Evolutionary conservation across 2,329 filamentous ascomycete species (phyloP).

Genomic region (Colletotrichum sp.): DNA sequence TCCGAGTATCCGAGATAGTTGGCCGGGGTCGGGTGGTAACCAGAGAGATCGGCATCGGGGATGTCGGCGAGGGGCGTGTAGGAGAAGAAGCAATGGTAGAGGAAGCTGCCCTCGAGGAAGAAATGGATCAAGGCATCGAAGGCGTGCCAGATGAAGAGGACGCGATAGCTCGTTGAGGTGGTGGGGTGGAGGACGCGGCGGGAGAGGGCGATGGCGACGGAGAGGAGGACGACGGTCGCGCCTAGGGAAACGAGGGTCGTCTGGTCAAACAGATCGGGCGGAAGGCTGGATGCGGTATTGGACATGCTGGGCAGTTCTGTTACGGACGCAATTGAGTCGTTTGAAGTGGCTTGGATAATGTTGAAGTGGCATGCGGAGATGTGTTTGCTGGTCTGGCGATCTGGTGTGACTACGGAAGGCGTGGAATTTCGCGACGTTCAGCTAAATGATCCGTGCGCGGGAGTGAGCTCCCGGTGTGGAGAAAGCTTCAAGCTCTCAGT

Average conservation of each 20-base stretch:
- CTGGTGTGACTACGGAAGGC: not conserved
- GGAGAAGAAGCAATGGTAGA: constrained; percentile 92
- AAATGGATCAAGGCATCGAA: constrained; percentile 94
- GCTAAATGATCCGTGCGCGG: not conserved
- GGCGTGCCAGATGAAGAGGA: constrained; percentile 93
- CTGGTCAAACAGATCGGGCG: constrained; percentile 63
- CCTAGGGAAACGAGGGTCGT: constrained; percentile 65
- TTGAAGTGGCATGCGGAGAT: not conserved
- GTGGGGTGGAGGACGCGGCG: constrained; percentile 50
- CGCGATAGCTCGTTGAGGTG: constrained; percentile 64
- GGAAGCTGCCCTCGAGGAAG: constrained; percentile 87
- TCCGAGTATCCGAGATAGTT: constrained; percentile 57
- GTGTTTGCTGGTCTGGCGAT: not conserved
- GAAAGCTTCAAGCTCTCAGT: not conserved
- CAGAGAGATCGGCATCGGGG: constrained; percentile 34
- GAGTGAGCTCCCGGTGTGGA: not conserved
- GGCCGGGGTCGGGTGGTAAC: constrained; percentile 51
- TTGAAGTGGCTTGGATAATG: not conserved
- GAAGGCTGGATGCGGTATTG: constrained; percentile 35
- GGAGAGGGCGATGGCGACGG: constrained; percentile 55
- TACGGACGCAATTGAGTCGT: not conserved
- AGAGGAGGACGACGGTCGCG: constrained; percentile 58
- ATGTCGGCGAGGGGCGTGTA: constrained; percentile 43
- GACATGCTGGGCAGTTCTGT: constrained; percentile 22
- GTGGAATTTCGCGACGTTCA: not conserved